Evolutionary conservation across 2,329 filamentous ascomycete genomes (phyloP).

Genomic region (Curvularia lunata): DNA sequence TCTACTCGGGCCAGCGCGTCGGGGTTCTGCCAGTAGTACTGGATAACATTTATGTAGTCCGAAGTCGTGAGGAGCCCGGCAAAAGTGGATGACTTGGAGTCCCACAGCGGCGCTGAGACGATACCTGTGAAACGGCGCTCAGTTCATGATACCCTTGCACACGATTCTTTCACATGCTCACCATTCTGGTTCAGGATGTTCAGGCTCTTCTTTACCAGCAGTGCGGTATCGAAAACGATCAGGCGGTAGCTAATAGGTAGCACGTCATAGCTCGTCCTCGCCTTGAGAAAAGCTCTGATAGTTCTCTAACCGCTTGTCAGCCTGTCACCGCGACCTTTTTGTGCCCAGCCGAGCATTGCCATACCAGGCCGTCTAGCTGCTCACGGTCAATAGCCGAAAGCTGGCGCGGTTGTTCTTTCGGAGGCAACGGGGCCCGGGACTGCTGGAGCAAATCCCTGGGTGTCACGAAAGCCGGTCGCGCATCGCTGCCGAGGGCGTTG

Average conservation of each 20-base stretch:
- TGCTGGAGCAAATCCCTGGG: constrained; percentile 27
- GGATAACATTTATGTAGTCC: constrained; percentile 98
- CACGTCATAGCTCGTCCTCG: constrained; percentile 97
- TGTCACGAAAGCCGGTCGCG: constrained; percentile 34
- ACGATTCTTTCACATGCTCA: constrained; percentile 48
- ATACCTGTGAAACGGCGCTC: constrained; percentile 68
- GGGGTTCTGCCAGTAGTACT: constrained; percentile 98
- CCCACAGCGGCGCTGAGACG: constrained; percentile 96
- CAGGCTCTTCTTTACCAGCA: constrained; percentile 96
- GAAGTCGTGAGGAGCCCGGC: constrained; percentile 93
- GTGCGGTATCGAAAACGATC: constrained; percentile 91
- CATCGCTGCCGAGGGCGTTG: constrained; percentile 23
- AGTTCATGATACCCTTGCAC: constrained; percentile 14
- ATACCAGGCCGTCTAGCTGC: constrained; percentile 78
- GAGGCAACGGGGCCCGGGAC: constrained; percentile 32
- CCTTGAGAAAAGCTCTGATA: constrained; percentile 93
- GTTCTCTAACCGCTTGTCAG: constrained; percentile 62
- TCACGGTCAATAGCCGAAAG: constrained; percentile 73
- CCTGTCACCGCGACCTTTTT: constrained; percentile 3
- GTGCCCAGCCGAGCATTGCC: constrained; percentile 33
- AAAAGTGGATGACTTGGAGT: constrained; percentile 90
- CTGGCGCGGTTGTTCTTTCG: constrained; percentile 35
- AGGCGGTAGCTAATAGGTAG: constrained; percentile 94
- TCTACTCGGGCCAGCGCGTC: constrained; percentile 89
- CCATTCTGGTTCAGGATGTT: constrained; percentile 96